A percentile compares a stretch with the other conserved stretches of the same genome.
Evolutionary conservation across 257 asterid genomes (phyloP).

Genomic region (Solanum microdontum): DNA sequence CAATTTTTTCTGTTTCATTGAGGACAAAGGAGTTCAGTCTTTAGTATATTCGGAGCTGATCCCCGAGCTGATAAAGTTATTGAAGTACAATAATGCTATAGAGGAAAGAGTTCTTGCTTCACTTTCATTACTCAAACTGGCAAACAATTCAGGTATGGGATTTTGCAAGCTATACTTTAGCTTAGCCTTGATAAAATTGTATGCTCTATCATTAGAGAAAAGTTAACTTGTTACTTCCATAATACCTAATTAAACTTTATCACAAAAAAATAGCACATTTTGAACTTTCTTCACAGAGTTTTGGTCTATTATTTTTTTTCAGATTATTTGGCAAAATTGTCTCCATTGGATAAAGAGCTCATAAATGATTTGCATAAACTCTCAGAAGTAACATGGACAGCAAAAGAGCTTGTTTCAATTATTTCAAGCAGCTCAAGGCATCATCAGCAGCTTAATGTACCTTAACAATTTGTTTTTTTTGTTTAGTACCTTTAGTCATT

Average conservation of each 20-base stretch:
- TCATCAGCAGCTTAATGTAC: neutral
- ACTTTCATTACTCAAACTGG: constrained; percentile 40
- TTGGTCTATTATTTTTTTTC: constrained; percentile 5
- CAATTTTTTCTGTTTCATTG: constrained; percentile 25
- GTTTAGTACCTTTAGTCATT: neutral
- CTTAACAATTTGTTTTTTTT: neutral
- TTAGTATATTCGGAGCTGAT: constrained; percentile 39
- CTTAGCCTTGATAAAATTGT: neutral
- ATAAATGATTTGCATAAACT: constrained; percentile 33
- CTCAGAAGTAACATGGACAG: constrained; percentile 58
- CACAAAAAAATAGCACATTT: neutral
- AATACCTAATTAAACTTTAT: neutral
- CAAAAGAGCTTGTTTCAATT: constrained; percentile 42
- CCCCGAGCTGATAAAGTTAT: constrained; percentile 32
- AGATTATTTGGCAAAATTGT: constrained; percentile 28
- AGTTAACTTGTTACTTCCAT: neutral
- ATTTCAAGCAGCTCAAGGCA: constrained; percentile 8
- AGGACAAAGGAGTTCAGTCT: constrained; percentile 25
- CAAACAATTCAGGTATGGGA: constrained; percentile 44
- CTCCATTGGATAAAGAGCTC: constrained; percentile 15
- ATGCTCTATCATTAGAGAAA: neutral
- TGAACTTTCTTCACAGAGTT: neutral
- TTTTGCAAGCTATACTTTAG: neutral
- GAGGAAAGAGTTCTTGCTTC: constrained; percentile 74
- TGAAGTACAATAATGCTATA: constrained; percentile 22